These are phyloP conservation scores for Debaryomycetaceae sp. DNA, from an alignment of 1,139 yeast species.

Conservation along the genomic window DNA sequence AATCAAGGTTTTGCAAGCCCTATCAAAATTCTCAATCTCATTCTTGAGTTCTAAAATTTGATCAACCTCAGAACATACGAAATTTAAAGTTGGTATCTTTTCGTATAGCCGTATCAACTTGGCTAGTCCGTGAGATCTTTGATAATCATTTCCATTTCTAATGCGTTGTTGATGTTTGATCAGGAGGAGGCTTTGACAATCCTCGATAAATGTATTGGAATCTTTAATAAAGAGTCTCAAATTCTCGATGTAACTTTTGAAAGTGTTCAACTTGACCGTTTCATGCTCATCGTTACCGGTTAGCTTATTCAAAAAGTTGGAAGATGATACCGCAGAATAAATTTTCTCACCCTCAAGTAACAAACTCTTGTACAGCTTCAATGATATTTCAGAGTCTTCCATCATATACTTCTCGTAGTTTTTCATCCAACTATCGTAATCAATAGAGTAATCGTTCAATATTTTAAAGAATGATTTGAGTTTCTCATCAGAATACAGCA, in stretches of 20 bases:
- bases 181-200: conserved; percentile 51
- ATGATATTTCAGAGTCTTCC: conserved; percentile 42
- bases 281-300: conserved; percentile 9
- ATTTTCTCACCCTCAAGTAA: conserved; percentile 57
- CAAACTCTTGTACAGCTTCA: conserved; percentile 43
- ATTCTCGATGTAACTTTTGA: conserved; percentile 25
- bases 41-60: conserved; percentile 51
- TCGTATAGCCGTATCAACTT: conserved; percentile 34
- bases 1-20: conserved; percentile 40
- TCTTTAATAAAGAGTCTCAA: conserved; percentile 41
- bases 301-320: conserved; percentile 9
- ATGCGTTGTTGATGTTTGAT: conserved; percentile 51
- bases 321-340: conserved; percentile 29
- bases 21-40: conserved; percentile 54
- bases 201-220: conserved; percentile 52
- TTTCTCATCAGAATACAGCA: conserved; percentile 51
- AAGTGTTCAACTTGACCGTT: conserved; percentile 13
- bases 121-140: conserved; percentile 15
- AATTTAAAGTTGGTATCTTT: conserved; percentile 47
- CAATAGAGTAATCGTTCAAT: conserved; percentile 36
- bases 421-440: conserved; percentile 51
- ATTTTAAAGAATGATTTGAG: conserved; percentile 33
- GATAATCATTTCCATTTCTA: conserved; percentile 21
- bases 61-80: conserved; percentile 58
- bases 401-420: conserved; percentile 41